Evolutionary conservation across 108 stramenopile genomes (phyloP).

Genomic region (Conticribra weissflogii): DNA sequence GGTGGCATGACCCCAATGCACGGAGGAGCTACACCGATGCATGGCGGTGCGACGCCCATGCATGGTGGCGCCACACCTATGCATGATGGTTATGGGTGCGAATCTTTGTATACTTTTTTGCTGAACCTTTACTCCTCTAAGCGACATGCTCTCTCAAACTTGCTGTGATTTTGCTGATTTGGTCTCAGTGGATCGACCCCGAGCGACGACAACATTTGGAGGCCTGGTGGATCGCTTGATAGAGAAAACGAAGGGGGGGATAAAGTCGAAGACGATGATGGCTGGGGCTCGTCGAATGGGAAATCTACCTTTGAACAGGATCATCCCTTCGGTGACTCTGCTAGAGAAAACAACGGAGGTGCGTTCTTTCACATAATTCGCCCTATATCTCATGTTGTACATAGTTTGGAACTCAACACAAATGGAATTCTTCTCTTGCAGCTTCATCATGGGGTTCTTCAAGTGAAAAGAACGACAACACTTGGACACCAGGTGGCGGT

Average conservation of each 20-base stretch:
- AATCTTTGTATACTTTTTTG: too few relatives aligned
- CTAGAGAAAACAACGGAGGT: conserved; percentile 28
- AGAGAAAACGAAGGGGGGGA: conserved; percentile 39
- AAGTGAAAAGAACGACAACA: conserved; percentile 47
- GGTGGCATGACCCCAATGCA: conserved; percentile 58
- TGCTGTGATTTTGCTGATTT: too few relatives aligned
- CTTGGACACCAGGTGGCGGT: conserved; percentile 54
- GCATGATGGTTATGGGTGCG: conserved; percentile 47
- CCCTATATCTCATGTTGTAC: too few relatives aligned
- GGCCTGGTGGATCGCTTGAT: conserved; percentile 82
- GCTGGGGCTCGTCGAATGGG: conserved; percentile 53
- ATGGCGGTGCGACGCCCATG: conserved; percentile 90
- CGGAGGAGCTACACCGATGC: conserved; percentile 87
- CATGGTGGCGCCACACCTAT: conserved; percentile 68
- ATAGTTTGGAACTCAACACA: too few relatives aligned
- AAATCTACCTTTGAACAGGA: conserved; percentile 43
- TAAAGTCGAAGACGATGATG: conserved; percentile 41
- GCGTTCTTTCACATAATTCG: too few relatives aligned
- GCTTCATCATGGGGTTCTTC: conserved; percentile 60
- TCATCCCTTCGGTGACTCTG: conserved; percentile 42
- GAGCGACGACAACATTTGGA: conserved; percentile 86
- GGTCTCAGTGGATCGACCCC: conserved; percentile 45
- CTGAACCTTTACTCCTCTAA: too few relatives aligned
- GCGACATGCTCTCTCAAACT: too few relatives aligned
- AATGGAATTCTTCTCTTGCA: conserved; percentile 3